Base-by-base conservation (phyloP, 2,329 filamentous ascomycete species). In the Alternaria angustiovoidea region DNA sequence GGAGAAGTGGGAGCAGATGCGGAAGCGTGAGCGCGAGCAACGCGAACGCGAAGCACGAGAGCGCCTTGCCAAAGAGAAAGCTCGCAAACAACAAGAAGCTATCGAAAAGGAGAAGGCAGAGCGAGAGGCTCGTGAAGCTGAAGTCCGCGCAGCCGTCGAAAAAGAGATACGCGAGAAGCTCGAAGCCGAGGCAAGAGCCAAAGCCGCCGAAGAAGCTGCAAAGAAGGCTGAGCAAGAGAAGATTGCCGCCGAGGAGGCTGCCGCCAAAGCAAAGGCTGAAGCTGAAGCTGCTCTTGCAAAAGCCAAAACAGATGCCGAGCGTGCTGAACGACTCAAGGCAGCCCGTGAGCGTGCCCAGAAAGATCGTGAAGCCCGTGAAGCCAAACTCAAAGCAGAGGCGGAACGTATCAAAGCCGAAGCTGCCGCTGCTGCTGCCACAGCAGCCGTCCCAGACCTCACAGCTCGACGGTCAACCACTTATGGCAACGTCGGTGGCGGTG, bases 401-500 rank as follows among this genome's bases (percentile, higher is more conserved):
- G 74, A 78, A 39, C 75, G 72, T 55, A 66, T 74, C 57, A 73
- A 71, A 3, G 57, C 57, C 14, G 52, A 54, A 54, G 44, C 44
- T 0, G 66, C 64, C 26, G 65, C 68, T 2, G 67, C 69, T 5
- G 66, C 66, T 16, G 65, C 74, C 54, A 65, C 73, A 1, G 59
- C 68, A 26, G 63, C 70, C 2, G 57, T 51, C 12, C 66, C 66
- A n/a, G 69, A 71, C 7, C 54, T 68, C 36, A 63, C 57, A 7
- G 65, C 61, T n/a, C 72, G 74, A 41, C 73, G 75, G 11, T 75
- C 73, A 28, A 72, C 74, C 12, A 73, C 76, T 8, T 78, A 78
- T 85, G 55, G 75, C 32, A 75, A 75, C 22, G 55, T 75, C 14
- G 85, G 87, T 32, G 85, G 89, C 22, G 89, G 89, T 51, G 89